Percentiles rank a stretch among this genome's conserved stretches.
phyloP scores from a whole-genome alignment of 805 yeast species.

The Cyberlindnera xishuangbannaensis region DNA sequence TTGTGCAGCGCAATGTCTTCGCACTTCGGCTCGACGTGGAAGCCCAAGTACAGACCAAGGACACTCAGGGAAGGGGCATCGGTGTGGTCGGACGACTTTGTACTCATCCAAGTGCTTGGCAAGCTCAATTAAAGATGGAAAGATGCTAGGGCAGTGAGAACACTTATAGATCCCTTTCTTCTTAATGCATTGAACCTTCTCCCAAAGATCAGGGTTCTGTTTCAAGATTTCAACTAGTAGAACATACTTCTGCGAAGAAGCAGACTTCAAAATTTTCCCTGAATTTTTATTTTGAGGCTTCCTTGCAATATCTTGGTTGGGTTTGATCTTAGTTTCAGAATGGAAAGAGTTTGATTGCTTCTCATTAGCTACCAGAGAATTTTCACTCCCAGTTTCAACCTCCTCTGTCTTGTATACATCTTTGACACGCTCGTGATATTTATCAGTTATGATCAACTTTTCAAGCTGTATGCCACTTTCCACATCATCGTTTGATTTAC shows the following conservation, averaged over 20 bases:
- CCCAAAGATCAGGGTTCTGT: constrained; percentile 24
- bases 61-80: constrained; percentile 41
- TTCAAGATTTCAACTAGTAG: constrained; percentile 23
- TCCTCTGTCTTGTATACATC: constrained; percentile 1
- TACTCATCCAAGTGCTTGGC: constrained; percentile 40
- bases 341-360: no score
- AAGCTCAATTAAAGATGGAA: constrained; percentile 32
- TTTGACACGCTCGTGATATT: constrained; percentile 3
- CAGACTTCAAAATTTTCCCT: no score
- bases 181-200: constrained; percentile 26
- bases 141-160: constrained; percentile 39
- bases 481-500: no score
- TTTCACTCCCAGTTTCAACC: not conserved
- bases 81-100: constrained; percentile 33
- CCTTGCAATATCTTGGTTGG: no score
- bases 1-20: constrained; percentile 45
- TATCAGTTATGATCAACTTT: no score
- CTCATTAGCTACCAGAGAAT: no score
- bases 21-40: constrained; percentile 42
- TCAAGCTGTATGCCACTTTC: no score
- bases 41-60: constrained; percentile 46
- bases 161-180: constrained; percentile 42
- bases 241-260: constrained; percentile 1
- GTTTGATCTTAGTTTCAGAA: no score
- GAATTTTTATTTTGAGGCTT: not conserved